phyloP scores from a whole-genome alignment of 2,329 filamentous ascomycete genomes.

The Xylaria polymorpha region DNA sequence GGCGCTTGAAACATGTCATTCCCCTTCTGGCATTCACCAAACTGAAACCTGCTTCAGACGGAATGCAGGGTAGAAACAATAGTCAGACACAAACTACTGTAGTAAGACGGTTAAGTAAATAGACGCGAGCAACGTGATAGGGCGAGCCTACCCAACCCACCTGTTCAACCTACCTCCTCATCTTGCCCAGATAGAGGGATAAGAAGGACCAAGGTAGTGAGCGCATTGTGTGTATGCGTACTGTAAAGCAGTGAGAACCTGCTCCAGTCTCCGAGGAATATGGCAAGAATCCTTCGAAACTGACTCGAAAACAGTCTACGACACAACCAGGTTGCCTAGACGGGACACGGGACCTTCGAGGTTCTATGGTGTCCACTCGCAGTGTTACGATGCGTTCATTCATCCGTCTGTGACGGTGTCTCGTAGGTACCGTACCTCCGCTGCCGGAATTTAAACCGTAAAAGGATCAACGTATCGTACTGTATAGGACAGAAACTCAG shows the following conservation, averaged over 20 bases:
- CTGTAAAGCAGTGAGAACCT: constrained; percentile 20
- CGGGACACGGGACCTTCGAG: constrained; percentile 17
- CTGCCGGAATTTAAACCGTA: constrained; percentile 17
- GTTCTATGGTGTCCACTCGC: constrained; percentile 24
- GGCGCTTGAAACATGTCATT: constrained; percentile 38
- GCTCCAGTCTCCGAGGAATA: constrained; percentile 21
- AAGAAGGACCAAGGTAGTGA: neutral
- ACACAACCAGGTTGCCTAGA: constrained; percentile 16
- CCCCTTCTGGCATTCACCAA: constrained; percentile 29
- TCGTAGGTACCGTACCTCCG: neutral
- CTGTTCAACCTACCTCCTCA: neutral
- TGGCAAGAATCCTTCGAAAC: constrained; percentile 26
- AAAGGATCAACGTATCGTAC: neutral
- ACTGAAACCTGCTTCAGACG: constrained; percentile 37
- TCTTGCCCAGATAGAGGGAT: too few relatives aligned
- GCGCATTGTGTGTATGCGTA: neutral
- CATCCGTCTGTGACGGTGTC: constrained; percentile 4
- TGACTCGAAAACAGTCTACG: constrained; percentile 23
- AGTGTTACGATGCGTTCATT: constrained; percentile 25
- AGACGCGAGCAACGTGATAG: constrained; percentile 11
- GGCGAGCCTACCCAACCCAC: constrained; percentile 23
- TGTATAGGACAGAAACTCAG: constrained; percentile 2
- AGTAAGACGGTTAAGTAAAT: constrained; percentile 4
- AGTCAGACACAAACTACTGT: constrained; percentile 10
- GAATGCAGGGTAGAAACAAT: constrained; percentile 32